These are phyloP conservation scores for Aaosphaeria arxii DNA, from an alignment of 2,329 filamentous ascomycete species.

Conservation along the genomic window DNA sequence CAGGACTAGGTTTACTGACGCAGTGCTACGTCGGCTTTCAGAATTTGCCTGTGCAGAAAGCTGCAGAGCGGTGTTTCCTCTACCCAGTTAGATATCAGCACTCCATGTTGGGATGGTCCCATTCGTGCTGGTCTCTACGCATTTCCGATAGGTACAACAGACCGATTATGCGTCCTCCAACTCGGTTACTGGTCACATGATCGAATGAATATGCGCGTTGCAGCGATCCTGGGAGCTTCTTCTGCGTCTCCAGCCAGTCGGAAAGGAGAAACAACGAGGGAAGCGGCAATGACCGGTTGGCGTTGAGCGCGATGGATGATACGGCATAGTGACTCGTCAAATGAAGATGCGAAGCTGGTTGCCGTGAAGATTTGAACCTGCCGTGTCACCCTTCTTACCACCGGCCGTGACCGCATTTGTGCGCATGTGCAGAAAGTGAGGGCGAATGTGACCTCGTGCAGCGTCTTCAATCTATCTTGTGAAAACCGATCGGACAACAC, in stretches of 20 bases:
- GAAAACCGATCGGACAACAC: too few relatives aligned
- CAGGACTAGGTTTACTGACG: too few relatives aligned
- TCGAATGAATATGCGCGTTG: slow-evolving; percentile 22
- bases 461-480: not conserved
- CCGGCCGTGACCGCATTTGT: slow-evolving; percentile 16
- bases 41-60: too few relatives aligned
- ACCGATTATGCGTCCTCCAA: not conserved
- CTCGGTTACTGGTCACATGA: slow-evolving; percentile 24
- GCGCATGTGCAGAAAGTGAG: slow-evolving; percentile 14
- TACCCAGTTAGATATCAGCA: too few relatives aligned
- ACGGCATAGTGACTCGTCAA: slow-evolving; percentile 9
- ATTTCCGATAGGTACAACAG: not conserved
- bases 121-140: too few relatives aligned
- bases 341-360: slow-evolving; percentile 11
- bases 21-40: too few relatives aligned
- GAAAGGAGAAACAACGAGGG: slow-evolving; percentile 15
- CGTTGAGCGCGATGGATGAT: slow-evolving; percentile 12
- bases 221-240: slow-evolving; percentile 22
- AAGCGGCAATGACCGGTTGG: slow-evolving; percentile 15
- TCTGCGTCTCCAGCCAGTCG: slow-evolving; percentile 25
- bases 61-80: too few relatives aligned
- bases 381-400: slow-evolving; percentile 19
- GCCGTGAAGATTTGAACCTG: slow-evolving; percentile 5
- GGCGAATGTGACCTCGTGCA: slow-evolving; percentile 7
- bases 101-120: too few relatives aligned